Evolutionary conservation across 108 stramenopile genomes (phyloP).

Genomic region (Stephanodiscus minutulus): DNA sequence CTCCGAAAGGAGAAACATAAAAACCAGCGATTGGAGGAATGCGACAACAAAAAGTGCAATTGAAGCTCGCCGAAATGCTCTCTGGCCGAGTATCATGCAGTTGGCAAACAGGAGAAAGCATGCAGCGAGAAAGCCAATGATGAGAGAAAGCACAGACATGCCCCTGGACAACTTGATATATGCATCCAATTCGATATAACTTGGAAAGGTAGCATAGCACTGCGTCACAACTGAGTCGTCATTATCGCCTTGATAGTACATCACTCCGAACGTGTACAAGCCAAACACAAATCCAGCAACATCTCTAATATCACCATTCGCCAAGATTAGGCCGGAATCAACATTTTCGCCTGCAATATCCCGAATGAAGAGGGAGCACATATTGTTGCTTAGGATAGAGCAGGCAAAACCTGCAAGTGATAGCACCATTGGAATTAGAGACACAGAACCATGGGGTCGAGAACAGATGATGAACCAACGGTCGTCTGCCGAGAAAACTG

Average conservation of each 20-base stretch:
- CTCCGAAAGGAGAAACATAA: not conserved
- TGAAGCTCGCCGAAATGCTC: not conserved
- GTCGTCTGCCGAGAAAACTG: slow-evolving; percentile 12
- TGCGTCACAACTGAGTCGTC: not conserved
- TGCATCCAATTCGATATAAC: not conserved
- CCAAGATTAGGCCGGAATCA: not conserved
- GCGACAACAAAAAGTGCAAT: not conserved
- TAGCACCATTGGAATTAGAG: slow-evolving; percentile 11
- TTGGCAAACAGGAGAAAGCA: slow-evolving; percentile 5
- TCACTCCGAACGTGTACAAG: slow-evolving; percentile 7
- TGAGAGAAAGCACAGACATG: not conserved
- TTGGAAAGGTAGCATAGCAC: slow-evolving; percentile 5
- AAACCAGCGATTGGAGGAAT: not conserved
- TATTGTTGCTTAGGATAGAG: slow-evolving; percentile 14
- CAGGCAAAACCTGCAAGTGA: slow-evolving; percentile 8
- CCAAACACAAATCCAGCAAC: slow-evolving; percentile 16
- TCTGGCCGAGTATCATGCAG: not conserved
- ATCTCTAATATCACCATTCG: not conserved
- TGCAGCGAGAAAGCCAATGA: not conserved
- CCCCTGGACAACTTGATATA: slow-evolving; percentile 1
- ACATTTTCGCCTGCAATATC: not conserved
- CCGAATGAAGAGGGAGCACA: slow-evolving; percentile 8
- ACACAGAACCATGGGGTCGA: slow-evolving; percentile 1
- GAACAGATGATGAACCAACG: slow-evolving; percentile 19
- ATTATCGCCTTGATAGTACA: slow-evolving; percentile 1